phyloP scores from a whole-genome alignment of 1,284 basidiomycete species.

The Omphalotus olearius region DNA sequence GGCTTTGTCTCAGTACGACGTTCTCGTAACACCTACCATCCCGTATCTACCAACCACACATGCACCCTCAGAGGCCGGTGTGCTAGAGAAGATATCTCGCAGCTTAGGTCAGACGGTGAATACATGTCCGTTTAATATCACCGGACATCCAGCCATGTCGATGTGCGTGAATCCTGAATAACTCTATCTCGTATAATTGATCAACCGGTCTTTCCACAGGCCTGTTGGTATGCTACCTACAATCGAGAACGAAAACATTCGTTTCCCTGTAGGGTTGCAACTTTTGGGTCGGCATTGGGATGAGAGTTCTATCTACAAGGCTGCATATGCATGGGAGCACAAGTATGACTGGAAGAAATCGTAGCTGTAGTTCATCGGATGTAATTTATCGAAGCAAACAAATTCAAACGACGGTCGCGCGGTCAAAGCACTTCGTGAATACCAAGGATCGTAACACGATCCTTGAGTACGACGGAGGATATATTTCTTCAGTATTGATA shows the following conservation, averaged over 20 bases:
- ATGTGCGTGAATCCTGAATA: conserved; percentile 1
- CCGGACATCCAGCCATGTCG: conserved; percentile 9
- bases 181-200: neutral
- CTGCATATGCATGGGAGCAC: conserved; percentile 11
- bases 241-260: conserved; percentile 6
- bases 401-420: neutral
- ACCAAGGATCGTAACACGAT: too few relatives aligned
- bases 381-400: too few relatives aligned
- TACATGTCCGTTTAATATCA: conserved; percentile 12
- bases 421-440: too few relatives aligned
- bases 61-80: conserved; percentile 3
- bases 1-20: conserved; percentile 6
- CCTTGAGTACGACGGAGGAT: too few relatives aligned
- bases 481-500: too few relatives aligned
- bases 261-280: conserved; percentile 10
- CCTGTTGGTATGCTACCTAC: conserved; percentile 13
- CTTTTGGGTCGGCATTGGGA: conserved; percentile 8
- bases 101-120: conserved; percentile 12
- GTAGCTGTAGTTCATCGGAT: too few relatives aligned
- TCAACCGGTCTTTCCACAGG: conserved; percentile 1
- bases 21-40: conserved; percentile 11
- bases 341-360: conserved; percentile 6
- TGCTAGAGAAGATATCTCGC: conserved; percentile 11
- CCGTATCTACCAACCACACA: conserved; percentile 10
- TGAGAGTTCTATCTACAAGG: conserved; percentile 8